Conservation (phyloP, 768 basidiomycete genomes). For the Naganishia kalamii region DNA sequence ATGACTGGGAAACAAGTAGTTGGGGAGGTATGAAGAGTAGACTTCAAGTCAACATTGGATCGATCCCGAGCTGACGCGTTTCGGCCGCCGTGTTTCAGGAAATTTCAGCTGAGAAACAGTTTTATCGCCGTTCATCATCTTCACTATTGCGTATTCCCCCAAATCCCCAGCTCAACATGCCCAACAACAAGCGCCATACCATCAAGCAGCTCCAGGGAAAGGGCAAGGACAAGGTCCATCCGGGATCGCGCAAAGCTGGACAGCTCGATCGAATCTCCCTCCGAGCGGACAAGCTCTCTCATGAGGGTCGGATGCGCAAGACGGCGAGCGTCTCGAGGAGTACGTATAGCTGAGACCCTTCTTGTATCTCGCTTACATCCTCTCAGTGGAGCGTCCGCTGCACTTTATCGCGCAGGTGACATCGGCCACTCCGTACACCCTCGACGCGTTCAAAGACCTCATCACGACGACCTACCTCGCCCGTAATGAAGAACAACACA, state of each 20-base stretch:
- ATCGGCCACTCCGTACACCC: slow-evolving; percentile 35
- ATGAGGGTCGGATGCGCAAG: slow-evolving; percentile 30
- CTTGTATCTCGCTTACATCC: background rate
- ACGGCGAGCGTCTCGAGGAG: slow-evolving; percentile 23
- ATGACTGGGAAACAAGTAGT: background rate
- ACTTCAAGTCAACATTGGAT: background rate
- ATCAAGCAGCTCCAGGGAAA: slow-evolving; percentile 46
- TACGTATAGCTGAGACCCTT: slow-evolving; percentile 1
- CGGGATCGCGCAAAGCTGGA: slow-evolving; percentile 45
- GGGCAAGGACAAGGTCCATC: slow-evolving; percentile 44
- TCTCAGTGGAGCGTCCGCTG: slow-evolving; percentile 40
- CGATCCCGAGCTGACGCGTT: background rate
- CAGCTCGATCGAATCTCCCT: slow-evolving; percentile 46
- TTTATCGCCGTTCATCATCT: background rate
- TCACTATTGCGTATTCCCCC: background rate
- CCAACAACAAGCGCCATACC: slow-evolving; percentile 40
- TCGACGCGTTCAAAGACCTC: slow-evolving; percentile 35
- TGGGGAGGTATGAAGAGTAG: background rate
- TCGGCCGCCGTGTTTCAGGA: background rate
- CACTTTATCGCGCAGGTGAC: slow-evolving; percentile 44
- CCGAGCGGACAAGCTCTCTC: slow-evolving; percentile 39
- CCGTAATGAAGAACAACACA: slow-evolving; percentile 38
- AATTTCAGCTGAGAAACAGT: background rate
- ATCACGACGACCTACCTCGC: slow-evolving; percentile 41
- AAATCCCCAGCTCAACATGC: slow-evolving; percentile 28